Conservation (phyloP, 1,284 basidiomycete species). For the Golubevia sp. region DNA sequence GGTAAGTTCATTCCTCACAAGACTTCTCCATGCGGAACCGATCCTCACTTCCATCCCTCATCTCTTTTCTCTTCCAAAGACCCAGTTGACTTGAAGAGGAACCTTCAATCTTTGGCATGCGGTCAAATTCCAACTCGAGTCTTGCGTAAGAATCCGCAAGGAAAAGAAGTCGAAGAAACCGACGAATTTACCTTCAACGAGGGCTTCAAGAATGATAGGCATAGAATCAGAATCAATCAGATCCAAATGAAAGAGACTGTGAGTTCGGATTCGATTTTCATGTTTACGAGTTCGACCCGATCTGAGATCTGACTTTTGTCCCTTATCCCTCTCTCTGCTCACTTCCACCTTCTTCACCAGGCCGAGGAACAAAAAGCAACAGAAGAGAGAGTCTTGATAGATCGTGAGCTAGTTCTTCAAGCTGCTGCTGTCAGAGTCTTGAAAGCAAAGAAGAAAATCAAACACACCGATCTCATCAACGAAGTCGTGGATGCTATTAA, state of each 20-base stretch:
- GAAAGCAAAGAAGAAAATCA: conserved; percentile 54
- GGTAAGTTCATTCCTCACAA: conserved; percentile 71
- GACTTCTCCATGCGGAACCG: too few relatives aligned
- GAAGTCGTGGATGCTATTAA: conserved; percentile 53
- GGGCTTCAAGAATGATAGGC: conserved; percentile 77
- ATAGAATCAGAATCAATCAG: conserved; percentile 89
- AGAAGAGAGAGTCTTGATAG: conserved; percentile 80
- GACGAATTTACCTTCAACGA: conserved; percentile 84
- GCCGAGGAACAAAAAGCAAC: conserved; percentile 84
- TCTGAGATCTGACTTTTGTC: not conserved
- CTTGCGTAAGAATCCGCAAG: conserved; percentile 77
- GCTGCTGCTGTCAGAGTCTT: conserved; percentile 77
- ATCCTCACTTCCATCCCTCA: too few relatives aligned
- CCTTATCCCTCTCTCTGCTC: not conserved
- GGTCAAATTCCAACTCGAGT: conserved; percentile 80
- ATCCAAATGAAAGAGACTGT: conserved; percentile 92
- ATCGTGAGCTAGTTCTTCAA: conserved; percentile 83
- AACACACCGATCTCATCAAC: conserved; percentile 44
- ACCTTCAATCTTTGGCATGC: conserved; percentile 87
- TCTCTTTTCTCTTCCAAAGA: too few relatives aligned
- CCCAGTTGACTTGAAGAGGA: conserved; percentile 72
- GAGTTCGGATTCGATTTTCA: conserved; percentile 42
- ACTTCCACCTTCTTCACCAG: conserved; percentile 62
- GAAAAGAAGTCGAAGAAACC: conserved; percentile 76
- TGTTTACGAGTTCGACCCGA: not conserved